These are phyloP conservation scores for Phylloporus sp. DNA, from an alignment of 1,284 basidiomycete genomes.

Conservation along the genomic window DNA sequence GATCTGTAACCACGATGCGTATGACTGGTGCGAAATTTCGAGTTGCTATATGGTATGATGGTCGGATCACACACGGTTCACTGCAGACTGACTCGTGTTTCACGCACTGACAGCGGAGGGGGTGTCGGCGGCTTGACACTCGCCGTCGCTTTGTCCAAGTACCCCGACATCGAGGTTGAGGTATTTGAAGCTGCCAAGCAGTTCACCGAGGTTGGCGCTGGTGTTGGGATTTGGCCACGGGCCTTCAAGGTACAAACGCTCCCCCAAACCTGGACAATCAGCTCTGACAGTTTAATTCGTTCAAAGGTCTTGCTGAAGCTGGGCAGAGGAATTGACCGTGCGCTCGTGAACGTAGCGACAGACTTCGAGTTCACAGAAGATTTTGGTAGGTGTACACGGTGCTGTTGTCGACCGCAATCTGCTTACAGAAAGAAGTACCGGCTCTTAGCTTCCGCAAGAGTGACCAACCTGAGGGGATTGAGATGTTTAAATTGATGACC, in stretches of 20 bases:
- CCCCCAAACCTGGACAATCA: background rate
- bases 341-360: slow-evolving; percentile 45
- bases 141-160: slow-evolving; percentile 50
- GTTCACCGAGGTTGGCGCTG: slow-evolving; percentile 58
- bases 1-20: no score
- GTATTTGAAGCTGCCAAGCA: slow-evolving; percentile 54
- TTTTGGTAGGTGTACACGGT: slow-evolving; percentile 29
- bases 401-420: background rate
- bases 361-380: slow-evolving; percentile 43
- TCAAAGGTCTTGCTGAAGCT: slow-evolving; percentile 54
- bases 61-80: background rate
- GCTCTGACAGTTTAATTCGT: slow-evolving; percentile 1
- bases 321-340: slow-evolving; percentile 47
- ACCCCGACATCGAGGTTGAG: slow-evolving; percentile 53
- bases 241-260: slow-evolving; percentile 27
- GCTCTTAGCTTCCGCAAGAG: slow-evolving; percentile 55
- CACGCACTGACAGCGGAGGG: slow-evolving; percentile 44
- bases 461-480: slow-evolving; percentile 50
- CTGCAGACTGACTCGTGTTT: slow-evolving; percentile 2
- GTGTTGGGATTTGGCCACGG: slow-evolving; percentile 58
- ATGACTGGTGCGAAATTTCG: slow-evolving; percentile 33
- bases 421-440: slow-evolving; percentile 37
- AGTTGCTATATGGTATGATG: slow-evolving; percentile 34
- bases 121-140: slow-evolving; percentile 55
- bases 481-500: slow-evolving; percentile 50